Percentiles rank a stretch among this genome's conserved stretches.
Evolutionary conservation across 495 filamentous ascomycete species (phyloP).

Genomic region (Xylaria bambusicola): DNA sequence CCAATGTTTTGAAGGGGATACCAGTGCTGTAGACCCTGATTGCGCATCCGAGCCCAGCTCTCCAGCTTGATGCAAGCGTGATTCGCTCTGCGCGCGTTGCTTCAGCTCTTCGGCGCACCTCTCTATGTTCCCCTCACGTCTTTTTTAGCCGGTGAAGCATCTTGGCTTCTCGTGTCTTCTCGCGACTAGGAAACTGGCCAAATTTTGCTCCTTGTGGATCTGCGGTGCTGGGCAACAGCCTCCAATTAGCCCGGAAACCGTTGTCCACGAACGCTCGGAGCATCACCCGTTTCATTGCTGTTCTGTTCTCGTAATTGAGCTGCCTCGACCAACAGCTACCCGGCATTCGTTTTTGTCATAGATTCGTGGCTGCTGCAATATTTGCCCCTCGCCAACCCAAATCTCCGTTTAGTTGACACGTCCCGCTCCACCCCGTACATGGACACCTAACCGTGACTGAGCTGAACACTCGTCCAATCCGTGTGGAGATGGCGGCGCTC

Average conservation of each 20-base stretch:
- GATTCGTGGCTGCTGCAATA: neutral
- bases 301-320: neutral
- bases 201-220: conserved; percentile 18
- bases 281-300: neutral
- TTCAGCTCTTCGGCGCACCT: conserved; percentile 8
- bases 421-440: conserved; percentile 22
- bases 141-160: conserved; percentile 9
- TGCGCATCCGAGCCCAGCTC: conserved; percentile 2
- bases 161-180: conserved; percentile 12
- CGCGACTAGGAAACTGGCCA: conserved; percentile 14
- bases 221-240: conserved; percentile 14
- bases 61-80: conserved; percentile 9
- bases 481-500: conserved; percentile 37
- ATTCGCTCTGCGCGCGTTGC: neutral
- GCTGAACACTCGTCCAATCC: conserved; percentile 25
- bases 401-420: neutral
- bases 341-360: neutral
- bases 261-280: neutral
- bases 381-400: neutral
- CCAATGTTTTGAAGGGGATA: conserved; percentile 1
- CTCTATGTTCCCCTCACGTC: conserved; percentile 5
- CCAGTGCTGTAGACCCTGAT: conserved; percentile 2
- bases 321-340: neutral
- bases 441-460: conserved; percentile 24
- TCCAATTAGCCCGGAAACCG: conserved; percentile 13